phyloP scores from a whole-genome alignment of 305 asterid genomes.

The Plantago lanceolata region DNA sequence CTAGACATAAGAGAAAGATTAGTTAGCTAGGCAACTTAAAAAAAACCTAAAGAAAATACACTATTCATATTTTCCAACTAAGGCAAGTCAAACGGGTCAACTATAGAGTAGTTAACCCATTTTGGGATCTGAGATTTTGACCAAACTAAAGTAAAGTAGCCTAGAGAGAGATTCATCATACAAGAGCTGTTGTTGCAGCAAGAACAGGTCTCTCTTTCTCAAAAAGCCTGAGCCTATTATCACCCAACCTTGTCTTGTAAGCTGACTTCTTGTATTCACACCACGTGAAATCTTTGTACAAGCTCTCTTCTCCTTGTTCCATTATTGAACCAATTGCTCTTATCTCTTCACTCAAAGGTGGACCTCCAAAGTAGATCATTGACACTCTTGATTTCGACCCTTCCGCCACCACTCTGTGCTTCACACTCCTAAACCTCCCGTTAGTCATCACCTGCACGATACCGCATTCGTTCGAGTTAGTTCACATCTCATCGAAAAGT shows the following conservation, averaged over 20 bases:
- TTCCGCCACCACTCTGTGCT: slow-evolving; percentile 62
- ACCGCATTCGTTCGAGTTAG: not conserved
- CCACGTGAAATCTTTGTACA: slow-evolving; percentile 80
- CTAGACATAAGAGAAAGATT: not conserved
- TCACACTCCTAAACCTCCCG: slow-evolving; percentile 67
- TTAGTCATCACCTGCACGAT: slow-evolving; percentile 63
- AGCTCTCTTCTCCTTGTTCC: slow-evolving; percentile 56
- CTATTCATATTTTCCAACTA: not conserved
- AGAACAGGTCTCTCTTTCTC: slow-evolving; percentile 17
- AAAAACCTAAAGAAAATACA: not conserved
- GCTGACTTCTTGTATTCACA: slow-evolving; percentile 57
- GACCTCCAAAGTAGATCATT: slow-evolving; percentile 78
- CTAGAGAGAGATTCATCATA: not conserved
- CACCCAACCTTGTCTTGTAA: slow-evolving; percentile 42
- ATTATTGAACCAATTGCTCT: slow-evolving; percentile 39
- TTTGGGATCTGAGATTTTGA: slow-evolving; percentile 7
- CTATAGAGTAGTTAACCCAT: not conserved
- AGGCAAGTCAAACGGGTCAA: slow-evolving; percentile 15
- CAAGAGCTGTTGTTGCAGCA: slow-evolving; percentile 14
- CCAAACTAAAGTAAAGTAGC: not conserved
- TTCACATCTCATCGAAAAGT: too few species aligned
- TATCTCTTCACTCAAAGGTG: slow-evolving; percentile 48
- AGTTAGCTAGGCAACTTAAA: not conserved
- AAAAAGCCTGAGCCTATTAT: slow-evolving; percentile 36
- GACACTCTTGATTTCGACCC: slow-evolving; percentile 45